These are phyloP conservation scores for Penicillium simplicissimum DNA, from an alignment of 495 filamentous ascomycete genomes.

Conservation along the genomic window DNA sequence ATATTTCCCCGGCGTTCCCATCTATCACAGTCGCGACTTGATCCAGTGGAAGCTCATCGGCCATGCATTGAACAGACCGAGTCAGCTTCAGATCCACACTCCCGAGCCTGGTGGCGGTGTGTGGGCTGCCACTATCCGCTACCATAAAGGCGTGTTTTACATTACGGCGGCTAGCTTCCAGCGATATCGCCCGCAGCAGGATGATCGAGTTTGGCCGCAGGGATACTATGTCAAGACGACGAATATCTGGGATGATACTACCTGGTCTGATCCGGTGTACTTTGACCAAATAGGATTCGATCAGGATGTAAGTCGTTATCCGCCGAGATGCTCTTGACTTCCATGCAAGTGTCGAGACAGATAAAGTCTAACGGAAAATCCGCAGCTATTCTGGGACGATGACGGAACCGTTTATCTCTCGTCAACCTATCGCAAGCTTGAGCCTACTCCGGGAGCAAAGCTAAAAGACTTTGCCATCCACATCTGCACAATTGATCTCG, in stretches of 20 bases:
- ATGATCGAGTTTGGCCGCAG: conserved; percentile 46
- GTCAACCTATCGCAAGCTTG: conserved; percentile 36
- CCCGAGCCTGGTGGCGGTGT: conserved; percentile 50
- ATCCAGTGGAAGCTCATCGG: conserved; percentile 49
- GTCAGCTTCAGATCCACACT: conserved; percentile 63
- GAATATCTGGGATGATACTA: conserved; percentile 47
- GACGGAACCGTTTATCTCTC: conserved; percentile 43
- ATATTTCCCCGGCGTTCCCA: conserved; percentile 48
- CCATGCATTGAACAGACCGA: conserved; percentile 58
- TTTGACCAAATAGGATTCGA: conserved; percentile 52
- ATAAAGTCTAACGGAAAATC: not conserved
- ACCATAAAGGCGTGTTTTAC: conserved; percentile 42
- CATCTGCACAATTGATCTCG: conserved; percentile 40
- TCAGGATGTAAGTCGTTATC: conserved; percentile 41
- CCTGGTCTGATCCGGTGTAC: conserved; percentile 51
- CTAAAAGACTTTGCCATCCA: conserved; percentile 45
- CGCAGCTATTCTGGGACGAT: conserved; percentile 44
- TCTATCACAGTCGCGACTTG: conserved; percentile 50
- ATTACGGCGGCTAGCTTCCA: conserved; percentile 44
- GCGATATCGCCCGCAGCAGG: conserved; percentile 43
- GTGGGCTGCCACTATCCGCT: conserved; percentile 47
- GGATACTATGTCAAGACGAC: conserved; percentile 50
- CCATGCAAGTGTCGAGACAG: too few relatives aligned
- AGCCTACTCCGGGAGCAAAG: conserved; percentile 26
- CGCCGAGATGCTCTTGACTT: not conserved